Evolutionary conservation across 1,139 yeast species (phyloP).

Genomic region (Taphrina confusa): DNA sequence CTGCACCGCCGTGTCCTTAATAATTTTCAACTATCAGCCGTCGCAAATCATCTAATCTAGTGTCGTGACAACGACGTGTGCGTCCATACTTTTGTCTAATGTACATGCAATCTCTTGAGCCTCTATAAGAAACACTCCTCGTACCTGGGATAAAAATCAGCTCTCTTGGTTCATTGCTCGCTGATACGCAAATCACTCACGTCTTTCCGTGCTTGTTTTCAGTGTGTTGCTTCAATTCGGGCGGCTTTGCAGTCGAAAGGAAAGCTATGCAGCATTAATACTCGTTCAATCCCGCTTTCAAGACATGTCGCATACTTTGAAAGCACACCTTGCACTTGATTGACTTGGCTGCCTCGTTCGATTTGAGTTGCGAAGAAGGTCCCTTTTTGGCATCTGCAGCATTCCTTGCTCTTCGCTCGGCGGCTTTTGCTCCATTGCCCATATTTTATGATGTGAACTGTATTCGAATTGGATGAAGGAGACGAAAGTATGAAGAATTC

Average conservation of each 20-base stretch:
- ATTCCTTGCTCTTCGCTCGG: slow-evolving; percentile 14
- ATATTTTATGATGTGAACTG: no score
- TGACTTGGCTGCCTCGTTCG: slow-evolving; percentile 24
- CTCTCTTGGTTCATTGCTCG: no score
- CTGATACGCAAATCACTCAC: slow-evolving; percentile 5
- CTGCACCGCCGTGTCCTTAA: no score
- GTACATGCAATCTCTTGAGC: neutral
- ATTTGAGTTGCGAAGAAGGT: slow-evolving; percentile 13
- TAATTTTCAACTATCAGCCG: no score
- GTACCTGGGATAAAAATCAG: neutral
- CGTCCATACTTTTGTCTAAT: neutral
- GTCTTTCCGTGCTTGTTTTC: slow-evolving; percentile 20
- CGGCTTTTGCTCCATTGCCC: slow-evolving; percentile 27
- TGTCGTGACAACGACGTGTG: neutral
- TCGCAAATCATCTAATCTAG: no score
- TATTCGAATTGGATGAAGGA: no score
- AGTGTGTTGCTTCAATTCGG: slow-evolving; percentile 19
- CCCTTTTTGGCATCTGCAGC: slow-evolving; percentile 20
- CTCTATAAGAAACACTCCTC: slow-evolving; percentile 10
- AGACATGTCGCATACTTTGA: neutral
- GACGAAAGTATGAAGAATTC: no score
- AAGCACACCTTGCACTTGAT: slow-evolving; percentile 25
- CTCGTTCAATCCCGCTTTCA: neutral
- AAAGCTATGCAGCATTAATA: neutral
- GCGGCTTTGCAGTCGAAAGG: slow-evolving; percentile 22